Evolutionary conservation across 2,329 filamentous ascomycete species (phyloP).

Genomic region (Thelonectria blattea): DNA sequence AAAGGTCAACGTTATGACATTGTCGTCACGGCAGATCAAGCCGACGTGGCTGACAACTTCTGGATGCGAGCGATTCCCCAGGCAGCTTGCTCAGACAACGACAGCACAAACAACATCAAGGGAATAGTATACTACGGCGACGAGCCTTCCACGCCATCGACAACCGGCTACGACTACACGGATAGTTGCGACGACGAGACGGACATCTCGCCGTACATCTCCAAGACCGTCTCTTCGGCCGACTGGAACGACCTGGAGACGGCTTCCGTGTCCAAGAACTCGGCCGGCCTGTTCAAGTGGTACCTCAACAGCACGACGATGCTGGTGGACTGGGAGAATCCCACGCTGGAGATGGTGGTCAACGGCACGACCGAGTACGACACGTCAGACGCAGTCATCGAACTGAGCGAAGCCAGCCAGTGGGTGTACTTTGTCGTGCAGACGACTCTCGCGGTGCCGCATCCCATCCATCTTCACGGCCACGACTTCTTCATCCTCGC

Average conservation of each 20-base stretch:
- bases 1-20: constrained; percentile 56
- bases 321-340: constrained; percentile 40
- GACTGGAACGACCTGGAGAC: constrained; percentile 35
- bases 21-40: constrained; percentile 49
- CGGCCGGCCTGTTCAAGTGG: constrained; percentile 51
- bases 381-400: constrained; percentile 29
- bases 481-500: constrained; percentile 42
- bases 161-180: constrained; percentile 10
- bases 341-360: constrained; percentile 37
- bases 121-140: constrained; percentile 55
- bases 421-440: constrained; percentile 43
- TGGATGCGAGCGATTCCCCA: constrained; percentile 57
- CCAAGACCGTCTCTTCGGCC: constrained; percentile 41
- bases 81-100: constrained; percentile 43
- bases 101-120: constrained; percentile 47
- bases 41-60: constrained; percentile 45
- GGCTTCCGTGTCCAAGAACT: constrained; percentile 32
- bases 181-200: constrained; percentile 45
- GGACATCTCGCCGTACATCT: constrained; percentile 43
- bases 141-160: constrained; percentile 26
- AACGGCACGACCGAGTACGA: constrained; percentile 27
- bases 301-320: constrained; percentile 47
- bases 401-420: constrained; percentile 33
- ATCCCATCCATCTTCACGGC: constrained; percentile 46
- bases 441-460: constrained; percentile 35